Conservation (phyloP, 306 rosid species). For the Lithocarpus polystachyus region DNA sequence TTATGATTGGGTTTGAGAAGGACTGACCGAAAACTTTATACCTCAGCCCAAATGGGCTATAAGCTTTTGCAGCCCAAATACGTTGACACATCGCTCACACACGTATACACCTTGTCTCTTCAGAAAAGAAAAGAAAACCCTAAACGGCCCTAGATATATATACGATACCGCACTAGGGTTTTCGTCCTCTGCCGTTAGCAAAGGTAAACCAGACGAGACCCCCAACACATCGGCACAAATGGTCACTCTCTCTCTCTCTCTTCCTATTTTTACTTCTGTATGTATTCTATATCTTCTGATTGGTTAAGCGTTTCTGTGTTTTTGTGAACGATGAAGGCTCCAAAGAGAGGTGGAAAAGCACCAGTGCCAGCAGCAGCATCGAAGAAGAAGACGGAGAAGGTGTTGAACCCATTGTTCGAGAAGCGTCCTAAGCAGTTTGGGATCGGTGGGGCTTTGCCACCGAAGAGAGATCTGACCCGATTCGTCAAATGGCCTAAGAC, state of each 20-base stretch:
- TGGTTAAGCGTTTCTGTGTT: too few species aligned
- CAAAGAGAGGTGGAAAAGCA: conserved; percentile 46
- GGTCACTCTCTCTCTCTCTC: not conserved
- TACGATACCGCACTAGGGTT: not conserved
- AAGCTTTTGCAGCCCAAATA: too few species aligned
- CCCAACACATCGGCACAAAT: not conserved
- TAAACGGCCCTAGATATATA: not conserved
- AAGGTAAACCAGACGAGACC: not conserved
- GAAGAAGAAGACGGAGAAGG: conserved; percentile 61
- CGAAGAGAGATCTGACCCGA: conserved; percentile 72
- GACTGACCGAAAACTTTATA: too few species aligned
- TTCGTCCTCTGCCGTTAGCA: not conserved
- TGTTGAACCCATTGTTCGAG: conserved; percentile 72
- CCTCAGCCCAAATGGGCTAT: too few species aligned
- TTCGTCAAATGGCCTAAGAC: conserved; percentile 82
- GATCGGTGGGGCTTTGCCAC: conserved; percentile 49
- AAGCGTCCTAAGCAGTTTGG: conserved; percentile 59
- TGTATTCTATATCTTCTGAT: too few species aligned
- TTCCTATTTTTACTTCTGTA: not conserved
- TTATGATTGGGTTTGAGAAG: too few species aligned
- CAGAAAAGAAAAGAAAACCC: not conserved
- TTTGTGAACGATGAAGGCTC: conserved; percentile 32
- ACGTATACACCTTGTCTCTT: too few species aligned
- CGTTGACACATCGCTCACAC: too few species aligned
- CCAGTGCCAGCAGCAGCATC: conserved; percentile 24